Percentiles rank a stretch among this genome's conserved stretches.
phyloP scores from a whole-genome alignment of 2,329 filamentous ascomycete genomes.

The Cladosporium sp. region DNA sequence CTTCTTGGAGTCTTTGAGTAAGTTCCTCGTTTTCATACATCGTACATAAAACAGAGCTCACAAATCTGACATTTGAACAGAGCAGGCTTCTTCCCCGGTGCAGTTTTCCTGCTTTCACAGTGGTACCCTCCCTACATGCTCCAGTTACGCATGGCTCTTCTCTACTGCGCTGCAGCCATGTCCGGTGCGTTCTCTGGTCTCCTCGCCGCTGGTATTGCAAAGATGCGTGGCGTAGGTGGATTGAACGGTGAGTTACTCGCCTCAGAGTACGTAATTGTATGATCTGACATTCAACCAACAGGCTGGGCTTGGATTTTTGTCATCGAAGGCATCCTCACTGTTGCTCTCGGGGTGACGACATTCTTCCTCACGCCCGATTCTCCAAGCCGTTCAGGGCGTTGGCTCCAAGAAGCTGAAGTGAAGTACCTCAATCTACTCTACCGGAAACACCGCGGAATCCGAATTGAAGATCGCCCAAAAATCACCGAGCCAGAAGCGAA shows the following conservation, averaged over 20 bases:
- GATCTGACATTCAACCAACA: not conserved
- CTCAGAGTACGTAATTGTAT: conserved; percentile 47
- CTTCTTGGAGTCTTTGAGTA: conserved; percentile 25
- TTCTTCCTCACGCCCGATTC: conserved; percentile 54
- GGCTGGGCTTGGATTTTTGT: not conserved
- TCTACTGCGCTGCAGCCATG: conserved; percentile 24
- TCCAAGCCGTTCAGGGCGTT: conserved; percentile 44
- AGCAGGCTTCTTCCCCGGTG: conserved; percentile 3
- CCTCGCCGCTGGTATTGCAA: conserved; percentile 28
- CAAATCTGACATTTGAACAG: not conserved
- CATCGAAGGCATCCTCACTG: not conserved
- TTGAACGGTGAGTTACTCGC: conserved; percentile 22
- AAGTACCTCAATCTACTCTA: conserved; percentile 65
- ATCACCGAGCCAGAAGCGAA: conserved; percentile 18
- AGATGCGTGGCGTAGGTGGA: conserved; percentile 41
- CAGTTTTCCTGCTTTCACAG: conserved; percentile 12
- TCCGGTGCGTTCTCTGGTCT: conserved; percentile 29
- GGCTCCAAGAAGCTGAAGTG: conserved; percentile 66
- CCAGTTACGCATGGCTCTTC: conserved; percentile 23
- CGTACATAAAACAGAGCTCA: not conserved
- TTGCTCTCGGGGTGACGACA: conserved; percentile 44
- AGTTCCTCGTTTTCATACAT: not conserved
- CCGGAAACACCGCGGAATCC: conserved; percentile 56
- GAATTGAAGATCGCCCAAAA: conserved; percentile 10
- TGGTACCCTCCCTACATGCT: conserved; percentile 25